These are phyloP conservation scores for Pythium brachiatum DNA, from an alignment of 352 stramenopile species.

Conservation along the genomic window DNA sequence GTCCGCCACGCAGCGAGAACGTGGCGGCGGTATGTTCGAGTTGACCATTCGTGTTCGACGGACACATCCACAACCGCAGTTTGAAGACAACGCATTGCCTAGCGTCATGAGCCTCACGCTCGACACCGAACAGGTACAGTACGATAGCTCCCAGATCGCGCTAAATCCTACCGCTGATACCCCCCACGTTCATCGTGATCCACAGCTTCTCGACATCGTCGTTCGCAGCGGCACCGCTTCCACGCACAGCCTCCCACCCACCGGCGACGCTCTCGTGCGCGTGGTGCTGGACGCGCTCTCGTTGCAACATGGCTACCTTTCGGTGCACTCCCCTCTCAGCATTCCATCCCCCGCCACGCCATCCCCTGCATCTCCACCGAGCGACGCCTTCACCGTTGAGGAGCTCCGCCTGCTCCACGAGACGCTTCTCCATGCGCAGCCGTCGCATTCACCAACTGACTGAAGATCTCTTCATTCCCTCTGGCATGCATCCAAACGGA, in stretches of 20 bases:
- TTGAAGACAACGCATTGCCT: neutral
- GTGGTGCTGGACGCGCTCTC: constrained; percentile 1
- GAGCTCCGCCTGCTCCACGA: constrained; percentile 29
- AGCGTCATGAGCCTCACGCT: neutral
- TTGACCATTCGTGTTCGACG: neutral
- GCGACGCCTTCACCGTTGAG: constrained; percentile 17
- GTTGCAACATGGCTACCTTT: constrained; percentile 2
- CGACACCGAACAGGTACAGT: constrained; percentile 8
- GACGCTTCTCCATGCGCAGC: constrained; percentile 15
- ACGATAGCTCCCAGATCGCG: too few relatives aligned
- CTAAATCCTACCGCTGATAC: too few relatives aligned
- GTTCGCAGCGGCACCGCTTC: neutral
- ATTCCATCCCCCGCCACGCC: neutral
- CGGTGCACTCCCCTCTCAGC: neutral
- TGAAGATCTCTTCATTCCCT: neutral
- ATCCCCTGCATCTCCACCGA: neutral
- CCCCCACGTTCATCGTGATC: neutral
- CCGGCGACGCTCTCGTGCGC: neutral
- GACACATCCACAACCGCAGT: neutral
- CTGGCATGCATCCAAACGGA: constrained; percentile 1
- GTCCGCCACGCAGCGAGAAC: neutral
- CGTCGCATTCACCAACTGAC: neutral
- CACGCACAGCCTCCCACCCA: neutral
- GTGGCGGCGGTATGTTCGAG: neutral
- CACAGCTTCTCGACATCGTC: constrained; percentile 3